These are phyloP conservation scores for Guyanaporus albipodus DNA, from an alignment of 768 basidiomycete species.

Conservation along the genomic window DNA sequence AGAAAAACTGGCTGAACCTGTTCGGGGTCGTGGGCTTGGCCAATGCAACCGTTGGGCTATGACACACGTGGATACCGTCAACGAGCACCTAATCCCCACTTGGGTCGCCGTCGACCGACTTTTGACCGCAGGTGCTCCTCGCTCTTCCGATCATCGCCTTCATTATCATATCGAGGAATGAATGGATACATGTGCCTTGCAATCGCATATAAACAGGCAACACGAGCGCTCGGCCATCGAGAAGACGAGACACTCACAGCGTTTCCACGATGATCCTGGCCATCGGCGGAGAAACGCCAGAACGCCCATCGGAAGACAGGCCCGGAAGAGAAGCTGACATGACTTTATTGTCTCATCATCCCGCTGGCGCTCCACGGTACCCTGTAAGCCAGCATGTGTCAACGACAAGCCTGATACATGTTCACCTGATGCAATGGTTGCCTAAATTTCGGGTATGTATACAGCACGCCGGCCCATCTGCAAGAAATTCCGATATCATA, in stretches of 20 bases:
- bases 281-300: not conserved
- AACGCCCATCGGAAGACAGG: not conserved
- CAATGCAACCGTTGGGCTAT: not conserved
- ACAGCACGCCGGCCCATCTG: not conserved
- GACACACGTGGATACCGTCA: not conserved
- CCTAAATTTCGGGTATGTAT: not conserved
- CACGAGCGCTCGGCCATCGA: no score
- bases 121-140: not conserved
- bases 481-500: not conserved
- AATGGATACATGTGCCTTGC: not conserved
- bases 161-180: not conserved
- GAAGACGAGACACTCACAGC: not conserved
- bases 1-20: not conserved
- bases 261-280: slow-evolving; percentile 3
- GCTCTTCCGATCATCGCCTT: not conserved
- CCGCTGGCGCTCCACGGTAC: no score
- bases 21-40: not conserved
- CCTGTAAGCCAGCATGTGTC: not conserved
- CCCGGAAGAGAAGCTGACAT: not conserved
- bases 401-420: not conserved
- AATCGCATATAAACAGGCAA: not conserved
- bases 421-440: not conserved
- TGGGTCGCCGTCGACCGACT: not conserved
- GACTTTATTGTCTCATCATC: no score
- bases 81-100: slow-evolving; percentile 1